Evolutionary conservation across 768 basidiomycete species (phyloP).

Genomic region (Termitomyces sp.): DNA sequence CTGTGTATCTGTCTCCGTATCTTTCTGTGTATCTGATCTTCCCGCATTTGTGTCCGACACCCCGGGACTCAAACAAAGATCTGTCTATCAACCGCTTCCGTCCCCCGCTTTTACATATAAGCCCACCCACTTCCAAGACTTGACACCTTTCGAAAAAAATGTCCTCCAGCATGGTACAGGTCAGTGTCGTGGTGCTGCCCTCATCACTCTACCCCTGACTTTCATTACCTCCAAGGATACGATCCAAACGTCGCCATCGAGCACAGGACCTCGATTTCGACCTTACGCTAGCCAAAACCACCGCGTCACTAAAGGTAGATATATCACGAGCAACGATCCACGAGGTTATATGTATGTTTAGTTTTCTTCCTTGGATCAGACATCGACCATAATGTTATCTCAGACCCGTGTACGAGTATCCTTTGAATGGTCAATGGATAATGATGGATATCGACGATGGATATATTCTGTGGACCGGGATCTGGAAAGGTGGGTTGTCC

Average conservation of each 20-base stretch:
- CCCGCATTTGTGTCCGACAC: constrained; percentile 14
- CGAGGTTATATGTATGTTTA: constrained; percentile 75
- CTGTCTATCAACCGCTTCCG: constrained; percentile 18
- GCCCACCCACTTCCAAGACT: constrained; percentile 6
- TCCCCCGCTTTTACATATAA: constrained; percentile 15
- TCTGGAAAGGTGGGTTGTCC: constrained; percentile 76
- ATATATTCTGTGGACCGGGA: constrained; percentile 88
- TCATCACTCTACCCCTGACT: neutral
- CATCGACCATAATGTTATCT: neutral
- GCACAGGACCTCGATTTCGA: constrained; percentile 41
- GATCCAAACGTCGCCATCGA: constrained; percentile 33
- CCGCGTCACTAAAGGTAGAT: constrained; percentile 79
- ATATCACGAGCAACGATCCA: constrained; percentile 87
- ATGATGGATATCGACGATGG: constrained; percentile 97
- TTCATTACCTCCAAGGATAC: constrained; percentile 26
- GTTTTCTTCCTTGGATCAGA: neutral
- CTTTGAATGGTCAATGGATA: constrained; percentile 85
- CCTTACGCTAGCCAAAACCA: constrained; percentile 74
- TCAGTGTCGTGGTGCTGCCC: constrained; percentile 17
- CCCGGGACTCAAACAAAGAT: constrained; percentile 14
- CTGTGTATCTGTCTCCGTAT: neutral
- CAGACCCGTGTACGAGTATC: constrained; percentile 86
- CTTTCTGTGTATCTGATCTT: constrained; percentile 2
- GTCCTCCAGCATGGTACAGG: constrained; percentile 41
- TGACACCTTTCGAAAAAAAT: constrained; percentile 22